Percentiles rank a stretch among this genome's conserved stretches.
Evolutionary conservation across 148 eudicot species (phyloP).

Genomic region (Cornus suecica): DNA sequence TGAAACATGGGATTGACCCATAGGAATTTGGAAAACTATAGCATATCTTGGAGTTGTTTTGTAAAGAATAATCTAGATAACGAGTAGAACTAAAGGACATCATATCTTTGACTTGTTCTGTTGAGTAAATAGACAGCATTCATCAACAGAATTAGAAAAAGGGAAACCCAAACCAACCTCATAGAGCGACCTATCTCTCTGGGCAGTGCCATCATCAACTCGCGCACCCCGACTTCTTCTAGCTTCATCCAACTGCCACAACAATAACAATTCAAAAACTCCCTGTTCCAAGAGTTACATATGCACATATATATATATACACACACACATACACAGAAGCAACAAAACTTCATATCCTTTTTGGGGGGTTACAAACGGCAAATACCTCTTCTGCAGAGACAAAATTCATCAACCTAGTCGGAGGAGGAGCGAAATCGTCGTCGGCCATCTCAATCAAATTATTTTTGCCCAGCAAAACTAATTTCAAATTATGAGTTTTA

Average conservation of each 20-base stretch:
- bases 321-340: background rate
- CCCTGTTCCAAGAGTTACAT: background rate
- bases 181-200: constrained; percentile 84
- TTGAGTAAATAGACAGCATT: too few species aligned
- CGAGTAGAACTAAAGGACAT: too few species aligned
- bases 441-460: constrained; percentile 48
- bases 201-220: constrained; percentile 97
- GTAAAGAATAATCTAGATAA: too few species aligned
- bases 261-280: background rate
- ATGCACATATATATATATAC: background rate
- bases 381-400: constrained; percentile 79
- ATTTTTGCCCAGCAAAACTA: background rate
- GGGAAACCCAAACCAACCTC: constrained; percentile 39
- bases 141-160: background rate
- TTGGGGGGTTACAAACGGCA: background rate
- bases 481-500: too few species aligned
- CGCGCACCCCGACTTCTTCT: constrained; percentile 72
- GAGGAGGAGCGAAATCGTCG: constrained; percentile 42
- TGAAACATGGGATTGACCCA: too few species aligned
- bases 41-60: too few species aligned
- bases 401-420: constrained; percentile 75
- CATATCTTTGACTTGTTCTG: too few species aligned
- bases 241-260: constrained; percentile 65
- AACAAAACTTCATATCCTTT: background rate
- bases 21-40: too few species aligned